These are phyloP conservation scores for Sugiyamaella americana DNA, from an alignment of 805 yeast species.

Conservation along the genomic window DNA sequence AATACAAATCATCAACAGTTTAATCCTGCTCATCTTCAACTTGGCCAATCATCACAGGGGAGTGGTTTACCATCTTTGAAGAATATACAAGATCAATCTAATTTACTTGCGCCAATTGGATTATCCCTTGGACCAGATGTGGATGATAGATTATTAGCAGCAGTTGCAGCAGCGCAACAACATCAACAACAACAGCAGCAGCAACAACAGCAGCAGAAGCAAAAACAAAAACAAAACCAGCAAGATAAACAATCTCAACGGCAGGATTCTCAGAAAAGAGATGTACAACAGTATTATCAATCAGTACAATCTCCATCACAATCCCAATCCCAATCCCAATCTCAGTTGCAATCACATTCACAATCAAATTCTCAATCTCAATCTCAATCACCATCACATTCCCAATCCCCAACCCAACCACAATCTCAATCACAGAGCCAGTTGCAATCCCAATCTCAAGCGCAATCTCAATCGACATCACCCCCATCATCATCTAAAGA, in stretches of 20 bases:
- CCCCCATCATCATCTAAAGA: too few species aligned
- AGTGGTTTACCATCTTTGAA: neutral
- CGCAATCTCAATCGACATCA: too few species aligned
- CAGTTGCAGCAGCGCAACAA: slow-evolving; percentile 48
- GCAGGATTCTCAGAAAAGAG: slow-evolving; percentile 14
- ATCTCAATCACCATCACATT: neutral
- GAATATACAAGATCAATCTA: neutral
- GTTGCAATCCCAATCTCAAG: too few species aligned
- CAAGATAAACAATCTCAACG: slow-evolving; percentile 9
- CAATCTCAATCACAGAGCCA: neutral
- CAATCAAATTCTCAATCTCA: neutral
- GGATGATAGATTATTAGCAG: slow-evolving; percentile 49
- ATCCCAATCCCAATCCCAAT: slow-evolving; percentile 6
- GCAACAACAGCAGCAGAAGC: neutral
- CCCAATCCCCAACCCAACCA: neutral
- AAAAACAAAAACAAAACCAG: neutral
- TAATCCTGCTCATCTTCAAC: neutral
- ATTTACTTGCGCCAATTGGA: slow-evolving; percentile 12
- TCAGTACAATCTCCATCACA: slow-evolving; percentile 4
- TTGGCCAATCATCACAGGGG: slow-evolving; percentile 1
- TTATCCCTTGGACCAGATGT: slow-evolving; percentile 31
- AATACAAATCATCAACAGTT: neutral
- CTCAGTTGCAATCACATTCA: too few species aligned
- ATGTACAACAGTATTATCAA: slow-evolving; percentile 2
- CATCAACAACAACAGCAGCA: slow-evolving; percentile 20